Conservation (phyloP, 352 stramenopile species). For the Pythium volutum region DNA sequence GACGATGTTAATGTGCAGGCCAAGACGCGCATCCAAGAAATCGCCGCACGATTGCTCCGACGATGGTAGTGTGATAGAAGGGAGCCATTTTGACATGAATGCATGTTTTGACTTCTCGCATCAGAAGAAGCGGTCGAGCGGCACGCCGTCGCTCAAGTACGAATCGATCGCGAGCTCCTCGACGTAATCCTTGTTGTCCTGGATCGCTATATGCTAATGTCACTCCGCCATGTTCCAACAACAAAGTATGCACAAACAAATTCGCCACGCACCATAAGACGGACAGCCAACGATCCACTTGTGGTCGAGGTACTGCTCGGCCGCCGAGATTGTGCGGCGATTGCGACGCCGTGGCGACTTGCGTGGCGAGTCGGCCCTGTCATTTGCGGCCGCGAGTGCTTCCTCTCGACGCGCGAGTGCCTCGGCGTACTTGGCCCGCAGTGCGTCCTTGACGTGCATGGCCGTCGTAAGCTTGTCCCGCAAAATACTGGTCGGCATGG, state of each 20-base stretch:
- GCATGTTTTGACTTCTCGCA: background rate
- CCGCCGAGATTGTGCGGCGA: slow-evolving; percentile 33
- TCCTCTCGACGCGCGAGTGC: slow-evolving; percentile 35
- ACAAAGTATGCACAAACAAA: background rate
- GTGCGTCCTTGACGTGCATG: slow-evolving; percentile 27
- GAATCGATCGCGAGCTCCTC: slow-evolving; percentile 75
- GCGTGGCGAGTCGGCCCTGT: slow-evolving; percentile 10
- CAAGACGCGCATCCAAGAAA: slow-evolving; percentile 3
- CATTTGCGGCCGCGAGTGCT: background rate
- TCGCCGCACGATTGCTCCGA: background rate
- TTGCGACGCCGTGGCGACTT: slow-evolving; percentile 34
- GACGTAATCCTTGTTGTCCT: slow-evolving; percentile 81
- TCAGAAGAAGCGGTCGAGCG: slow-evolving; percentile 64
- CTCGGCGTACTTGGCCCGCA: slow-evolving; percentile 48
- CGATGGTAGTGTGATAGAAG: background rate
- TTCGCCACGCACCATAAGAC: slow-evolving; percentile 67
- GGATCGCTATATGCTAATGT: slow-evolving; percentile 46
- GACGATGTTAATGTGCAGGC: background rate
- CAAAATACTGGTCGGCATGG: slow-evolving; percentile 60
- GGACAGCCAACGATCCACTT: slow-evolving; percentile 68
- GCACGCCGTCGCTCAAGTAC: slow-evolving; percentile 55
- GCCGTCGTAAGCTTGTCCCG: slow-evolving; percentile 42
- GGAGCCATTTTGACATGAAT: background rate
- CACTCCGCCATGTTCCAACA: too few species aligned
- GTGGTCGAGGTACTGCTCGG: slow-evolving; percentile 47